Conservation (phyloP, 257 asterid genomes). For the Schizonepeta tenuifolia region DNA sequence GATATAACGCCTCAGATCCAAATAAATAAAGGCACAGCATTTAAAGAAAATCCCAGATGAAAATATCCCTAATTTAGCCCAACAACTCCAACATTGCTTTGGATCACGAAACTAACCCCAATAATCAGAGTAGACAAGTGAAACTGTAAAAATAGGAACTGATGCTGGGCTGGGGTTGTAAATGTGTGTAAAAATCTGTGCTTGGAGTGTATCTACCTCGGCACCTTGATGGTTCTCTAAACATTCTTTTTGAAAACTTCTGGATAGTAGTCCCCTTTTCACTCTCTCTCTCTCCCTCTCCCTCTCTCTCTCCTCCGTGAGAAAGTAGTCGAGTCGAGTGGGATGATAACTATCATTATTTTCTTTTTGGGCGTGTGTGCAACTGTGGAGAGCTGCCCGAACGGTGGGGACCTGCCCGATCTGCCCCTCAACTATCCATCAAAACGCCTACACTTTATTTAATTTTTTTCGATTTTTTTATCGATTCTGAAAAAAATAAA, state of each 20-base stretch:
- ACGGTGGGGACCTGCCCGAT: constrained; percentile 56
- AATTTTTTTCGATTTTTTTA: too few species aligned
- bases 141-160: not conserved
- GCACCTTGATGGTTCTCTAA: constrained; percentile 46
- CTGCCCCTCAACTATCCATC: constrained; percentile 52
- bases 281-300: constrained; percentile 43
- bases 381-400: constrained; percentile 78
- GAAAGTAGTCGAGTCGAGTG: constrained; percentile 40
- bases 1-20: constrained; percentile 66
- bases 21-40: constrained; percentile 37
- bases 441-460: too few species aligned
- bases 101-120: constrained; percentile 37
- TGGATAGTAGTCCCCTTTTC: constrained; percentile 37
- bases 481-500: too few species aligned
- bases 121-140: not conserved
- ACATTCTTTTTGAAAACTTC: constrained; percentile 46
- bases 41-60: constrained; percentile 15
- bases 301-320: constrained; percentile 31
- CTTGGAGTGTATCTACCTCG: constrained; percentile 31
- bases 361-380: constrained; percentile 64
- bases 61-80: constrained; percentile 42
- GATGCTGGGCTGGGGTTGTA: constrained; percentile 17
- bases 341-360: constrained; percentile 36
- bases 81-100: constrained; percentile 35
- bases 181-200: constrained; percentile 3